phyloP scores from a whole-genome alignment of 768 basidiomycete genomes.

The Calocybe cyanea region DNA sequence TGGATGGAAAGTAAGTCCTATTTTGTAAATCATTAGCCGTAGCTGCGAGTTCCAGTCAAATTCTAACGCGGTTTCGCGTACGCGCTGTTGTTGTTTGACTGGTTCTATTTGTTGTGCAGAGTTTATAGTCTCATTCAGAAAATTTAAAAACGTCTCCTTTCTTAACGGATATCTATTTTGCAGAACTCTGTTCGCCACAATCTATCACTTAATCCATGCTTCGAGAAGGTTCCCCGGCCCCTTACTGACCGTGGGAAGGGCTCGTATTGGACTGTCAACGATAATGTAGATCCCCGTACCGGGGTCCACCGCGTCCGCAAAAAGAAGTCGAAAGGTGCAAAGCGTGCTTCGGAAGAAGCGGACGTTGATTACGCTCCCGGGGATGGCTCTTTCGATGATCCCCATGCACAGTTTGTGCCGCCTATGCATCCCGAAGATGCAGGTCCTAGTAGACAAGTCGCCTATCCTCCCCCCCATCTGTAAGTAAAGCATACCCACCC shows the following conservation, averaged over 20 bases:
- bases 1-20: constrained; percentile 81
- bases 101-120: constrained; percentile 54
- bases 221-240: constrained; percentile 89
- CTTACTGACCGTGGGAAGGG: constrained; percentile 89
- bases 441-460: constrained; percentile 52
- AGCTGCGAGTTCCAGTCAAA: constrained; percentile 5
- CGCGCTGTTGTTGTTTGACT: constrained; percentile 67
- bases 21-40: neutral
- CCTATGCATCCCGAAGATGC: constrained; percentile 59
- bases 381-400: constrained; percentile 51
- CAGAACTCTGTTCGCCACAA: constrained; percentile 92
- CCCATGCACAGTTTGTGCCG: constrained; percentile 53
- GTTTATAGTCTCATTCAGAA: constrained; percentile 34
- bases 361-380: constrained; percentile 62
- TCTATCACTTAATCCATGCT: constrained; percentile 85
- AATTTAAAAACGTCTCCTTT: constrained; percentile 16
- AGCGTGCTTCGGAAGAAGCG: constrained; percentile 52
- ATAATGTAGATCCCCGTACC: constrained; percentile 84
- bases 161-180: constrained; percentile 20
- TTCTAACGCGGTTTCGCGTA: constrained; percentile 38
- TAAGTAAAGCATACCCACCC: constrained; percentile 27
- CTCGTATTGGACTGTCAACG: constrained; percentile 90
- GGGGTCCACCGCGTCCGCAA: constrained; percentile 87
- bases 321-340: constrained; percentile 69
- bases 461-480: constrained; percentile 63